Base-by-base conservation (phyloP, 192 early-diverging fungal genomes). In the Linnemannia elongata region DNA sequence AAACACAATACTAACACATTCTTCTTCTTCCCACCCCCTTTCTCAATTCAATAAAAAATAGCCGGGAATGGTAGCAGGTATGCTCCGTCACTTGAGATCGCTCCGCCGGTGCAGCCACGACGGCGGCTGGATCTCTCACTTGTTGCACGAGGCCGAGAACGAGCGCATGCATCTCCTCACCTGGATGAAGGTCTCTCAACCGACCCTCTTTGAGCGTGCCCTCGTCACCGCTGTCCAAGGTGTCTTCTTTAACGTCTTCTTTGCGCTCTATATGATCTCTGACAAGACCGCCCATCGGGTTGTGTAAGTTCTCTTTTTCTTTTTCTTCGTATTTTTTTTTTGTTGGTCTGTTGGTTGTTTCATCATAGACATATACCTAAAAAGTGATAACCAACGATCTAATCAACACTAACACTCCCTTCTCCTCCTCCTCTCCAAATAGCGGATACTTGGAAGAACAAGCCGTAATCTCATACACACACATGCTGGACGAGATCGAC, bases 121-220 rank as follows among this genome's bases (percentile, higher is more conserved):
- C 88, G 92, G 96, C 66, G 97, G 98, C 27, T 98, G 97, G 96
- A 97, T 99, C 88, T 90, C 91, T 22, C 97, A 97, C 74, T 82
- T 99, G 60, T 89, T 98, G 54, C 96, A 97, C 76, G 97, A 99
- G 88, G 97, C 98, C 12, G 96, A 99, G 83, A 98, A 98, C 89
- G 97, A 97, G 86, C 84, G 95, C 36, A 93, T 93, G 93, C 93
- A 95, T 82, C 81, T 94, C 55, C 89, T 94, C 82, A 96, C 94
- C 9, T 96, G 94, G 94, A 96, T 96, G 93, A 93, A 93, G 72
- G 85, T 94, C 38, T 86, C 93, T 49, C 89, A 94, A 75, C 95
- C 95, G 1, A 91, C 89, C 13, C 38, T 92, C 0, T 91, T 89
- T 77, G 93, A 96, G 76, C 88, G 96, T 20, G 78, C 88, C 4